Evolutionary conservation across 495 filamentous ascomycete genomes (phyloP).

Genomic region (Xylaria scruposa): DNA sequence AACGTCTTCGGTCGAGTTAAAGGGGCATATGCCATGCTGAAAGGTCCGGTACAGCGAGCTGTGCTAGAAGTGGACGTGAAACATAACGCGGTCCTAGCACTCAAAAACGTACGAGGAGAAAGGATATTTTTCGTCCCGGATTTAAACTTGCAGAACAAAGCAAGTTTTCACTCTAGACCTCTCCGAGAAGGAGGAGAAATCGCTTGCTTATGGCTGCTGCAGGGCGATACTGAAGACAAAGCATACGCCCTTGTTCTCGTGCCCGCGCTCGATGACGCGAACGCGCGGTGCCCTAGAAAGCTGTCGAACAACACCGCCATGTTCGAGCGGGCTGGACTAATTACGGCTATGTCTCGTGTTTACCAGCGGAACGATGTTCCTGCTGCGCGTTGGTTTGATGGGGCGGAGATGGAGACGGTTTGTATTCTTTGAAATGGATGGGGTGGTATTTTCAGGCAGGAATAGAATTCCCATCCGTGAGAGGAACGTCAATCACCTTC

Average conservation of each 20-base stretch:
- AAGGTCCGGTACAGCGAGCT: too few species aligned
- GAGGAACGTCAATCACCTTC: too few species aligned
- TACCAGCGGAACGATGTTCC: conserved; percentile 3
- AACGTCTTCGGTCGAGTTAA: neutral
- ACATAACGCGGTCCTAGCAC: too few species aligned
- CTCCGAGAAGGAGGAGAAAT: neutral
- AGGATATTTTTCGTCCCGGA: too few species aligned
- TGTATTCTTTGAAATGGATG: neutral
- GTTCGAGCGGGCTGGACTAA: neutral
- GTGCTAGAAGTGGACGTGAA: too few species aligned
- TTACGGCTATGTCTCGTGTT: conserved; percentile 13
- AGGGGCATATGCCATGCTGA: too few species aligned
- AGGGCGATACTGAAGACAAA: conserved; percentile 8
- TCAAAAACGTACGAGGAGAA: too few species aligned
- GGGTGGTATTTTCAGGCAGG: neutral
- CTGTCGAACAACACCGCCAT: neutral
- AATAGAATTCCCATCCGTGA: neutral
- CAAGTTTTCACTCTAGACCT: too few species aligned
- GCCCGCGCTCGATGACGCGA: neutral
- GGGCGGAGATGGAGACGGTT: neutral
- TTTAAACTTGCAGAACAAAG: too few species aligned
- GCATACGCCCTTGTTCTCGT: neutral
- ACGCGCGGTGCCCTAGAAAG: neutral
- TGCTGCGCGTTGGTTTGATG: neutral
- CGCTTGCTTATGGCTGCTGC: conserved; percentile 5